Evolutionary conservation across 1,139 yeast species (phyloP).

Genomic region (Geotrichum fermentans): DNA sequence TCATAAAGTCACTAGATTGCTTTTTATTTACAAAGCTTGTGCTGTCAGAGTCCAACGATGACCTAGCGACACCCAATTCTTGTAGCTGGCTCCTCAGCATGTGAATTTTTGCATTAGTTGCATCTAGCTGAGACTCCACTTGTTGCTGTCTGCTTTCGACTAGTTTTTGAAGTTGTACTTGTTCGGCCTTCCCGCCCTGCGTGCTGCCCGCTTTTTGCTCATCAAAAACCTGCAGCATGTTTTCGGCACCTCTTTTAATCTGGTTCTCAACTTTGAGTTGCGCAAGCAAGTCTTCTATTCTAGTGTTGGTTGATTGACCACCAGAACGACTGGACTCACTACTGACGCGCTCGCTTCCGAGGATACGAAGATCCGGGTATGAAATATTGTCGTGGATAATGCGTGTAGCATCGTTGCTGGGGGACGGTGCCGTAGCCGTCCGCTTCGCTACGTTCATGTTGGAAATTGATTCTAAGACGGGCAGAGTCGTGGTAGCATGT

Average conservation of each 20-base stretch:
- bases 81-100: slow-evolving; percentile 33
- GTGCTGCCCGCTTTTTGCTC: slow-evolving; percentile 16
- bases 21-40: slow-evolving; percentile 6
- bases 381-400: slow-evolving; percentile 12
- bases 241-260: slow-evolving; percentile 42
- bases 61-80: slow-evolving; percentile 29
- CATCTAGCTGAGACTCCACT: slow-evolving; percentile 39
- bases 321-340: slow-evolving; percentile 16
- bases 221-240: slow-evolving; percentile 36
- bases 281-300: slow-evolving; percentile 34
- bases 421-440: slow-evolving; percentile 7
- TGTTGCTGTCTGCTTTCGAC: slow-evolving; percentile 32
- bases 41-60: slow-evolving; percentile 9
- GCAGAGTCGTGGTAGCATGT: neutral
- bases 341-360: slow-evolving; percentile 12
- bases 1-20: slow-evolving; percentile 5
- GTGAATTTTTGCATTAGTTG: slow-evolving; percentile 38
- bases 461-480: neutral
- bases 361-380: slow-evolving; percentile 15
- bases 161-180: slow-evolving; percentile 23
- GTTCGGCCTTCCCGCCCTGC: slow-evolving; percentile 2
- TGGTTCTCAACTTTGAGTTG: slow-evolving; percentile 40
- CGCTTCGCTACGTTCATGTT: slow-evolving; percentile 8
- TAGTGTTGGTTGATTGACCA: slow-evolving; percentile 9
- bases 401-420: slow-evolving; percentile 5